Evolutionary conservation across 2,329 filamentous ascomycete genomes (phyloP).

Genomic region (Xylariomycetidae sp.): DNA sequence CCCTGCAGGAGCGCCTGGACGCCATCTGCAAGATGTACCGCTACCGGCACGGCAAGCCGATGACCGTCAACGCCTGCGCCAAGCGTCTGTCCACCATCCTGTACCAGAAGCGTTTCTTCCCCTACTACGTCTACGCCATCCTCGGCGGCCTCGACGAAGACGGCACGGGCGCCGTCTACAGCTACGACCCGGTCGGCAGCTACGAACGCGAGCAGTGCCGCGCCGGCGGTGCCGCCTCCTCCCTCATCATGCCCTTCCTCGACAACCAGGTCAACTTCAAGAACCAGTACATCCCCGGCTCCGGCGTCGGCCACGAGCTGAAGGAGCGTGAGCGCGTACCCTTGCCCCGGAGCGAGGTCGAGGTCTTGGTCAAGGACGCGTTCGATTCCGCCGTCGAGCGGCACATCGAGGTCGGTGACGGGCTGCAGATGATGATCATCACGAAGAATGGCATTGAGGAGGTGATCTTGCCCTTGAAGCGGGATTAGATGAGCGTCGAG

Average conservation of each 20-base stretch:
- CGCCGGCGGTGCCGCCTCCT: conserved; percentile 84
- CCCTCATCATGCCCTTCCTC: conserved; percentile 96
- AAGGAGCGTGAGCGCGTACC: conserved; percentile 65
- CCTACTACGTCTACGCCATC: conserved; percentile 95
- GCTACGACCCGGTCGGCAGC: conserved; percentile 94
- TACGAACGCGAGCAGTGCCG: conserved; percentile 97
- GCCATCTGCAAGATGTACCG: conserved; percentile 98
- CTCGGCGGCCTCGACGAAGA: conserved; percentile 91
- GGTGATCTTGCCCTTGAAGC: conserved; percentile 77
- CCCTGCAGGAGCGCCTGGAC: conserved; percentile 88
- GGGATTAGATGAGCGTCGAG: conserved; percentile 68
- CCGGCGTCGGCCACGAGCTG: conserved; percentile 75
- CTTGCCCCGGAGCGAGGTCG: conserved; percentile 66
- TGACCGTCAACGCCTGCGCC: conserved; percentile 89
- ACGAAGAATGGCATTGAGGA: conserved; percentile 86
- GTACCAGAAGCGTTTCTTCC: conserved; percentile 97
- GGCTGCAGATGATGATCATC: conserved; percentile 90
- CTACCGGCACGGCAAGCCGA: conserved; percentile 95
- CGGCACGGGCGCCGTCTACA: conserved; percentile 89
- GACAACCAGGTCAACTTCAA: conserved; percentile 99
- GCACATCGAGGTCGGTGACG: conserved; percentile 98
- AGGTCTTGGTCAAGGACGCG: conserved; percentile 88
- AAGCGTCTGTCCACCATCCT: conserved; percentile 92
- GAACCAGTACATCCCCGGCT: conserved; percentile 91
- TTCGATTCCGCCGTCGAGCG: conserved; percentile 97